A percentile compares a stretch with the other conserved stretches of the same genome.
Evolutionary conservation across 2,329 filamentous ascomycete genomes (phyloP).

Genomic region (Colletotrichum spinosum): DNA sequence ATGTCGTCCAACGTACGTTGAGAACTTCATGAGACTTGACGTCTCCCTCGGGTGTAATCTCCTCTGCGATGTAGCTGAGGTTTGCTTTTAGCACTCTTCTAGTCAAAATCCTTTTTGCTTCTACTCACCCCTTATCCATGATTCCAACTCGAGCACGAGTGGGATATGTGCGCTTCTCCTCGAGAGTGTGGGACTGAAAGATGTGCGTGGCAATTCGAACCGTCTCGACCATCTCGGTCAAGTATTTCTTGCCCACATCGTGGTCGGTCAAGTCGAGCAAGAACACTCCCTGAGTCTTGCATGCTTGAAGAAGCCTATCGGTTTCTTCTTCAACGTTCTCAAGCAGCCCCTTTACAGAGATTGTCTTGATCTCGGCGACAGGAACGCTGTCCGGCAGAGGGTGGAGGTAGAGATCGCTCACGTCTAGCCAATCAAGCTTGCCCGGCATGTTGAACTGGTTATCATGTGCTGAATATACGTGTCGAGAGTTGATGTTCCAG

Average conservation of each 20-base stretch:
- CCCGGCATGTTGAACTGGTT: no score
- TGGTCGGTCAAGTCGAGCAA: not conserved
- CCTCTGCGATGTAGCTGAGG: not conserved
- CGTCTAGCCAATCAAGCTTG: not conserved
- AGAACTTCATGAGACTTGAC: slow-evolving; percentile 3
- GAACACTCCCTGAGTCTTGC: not conserved
- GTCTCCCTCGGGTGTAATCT: not conserved
- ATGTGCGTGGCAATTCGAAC: not conserved
- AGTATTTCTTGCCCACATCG: not conserved
- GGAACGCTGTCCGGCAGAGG: not conserved
- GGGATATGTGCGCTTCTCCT: not conserved
- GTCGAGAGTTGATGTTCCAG: no score
- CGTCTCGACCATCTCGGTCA: not conserved
- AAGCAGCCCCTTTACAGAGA: not conserved
- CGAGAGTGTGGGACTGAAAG: slow-evolving; percentile 1
- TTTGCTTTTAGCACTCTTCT: no score
- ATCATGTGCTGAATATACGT: no score
- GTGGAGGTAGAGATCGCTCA: not conserved
- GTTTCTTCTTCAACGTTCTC: not conserved
- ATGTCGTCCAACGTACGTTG: not conserved
- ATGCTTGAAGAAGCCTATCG: not conserved
- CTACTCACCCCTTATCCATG: slow-evolving; percentile 4
- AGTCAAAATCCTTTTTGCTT: not conserved
- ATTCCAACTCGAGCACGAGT: slow-evolving; percentile 1
- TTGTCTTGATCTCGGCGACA: not conserved